Percentiles rank a stretch among this genome's conserved stretches.
These are phyloP conservation scores for Arthrobotrys conoides DNA, from an alignment of 2,329 filamentous ascomycete species.

Conservation along the genomic window DNA sequence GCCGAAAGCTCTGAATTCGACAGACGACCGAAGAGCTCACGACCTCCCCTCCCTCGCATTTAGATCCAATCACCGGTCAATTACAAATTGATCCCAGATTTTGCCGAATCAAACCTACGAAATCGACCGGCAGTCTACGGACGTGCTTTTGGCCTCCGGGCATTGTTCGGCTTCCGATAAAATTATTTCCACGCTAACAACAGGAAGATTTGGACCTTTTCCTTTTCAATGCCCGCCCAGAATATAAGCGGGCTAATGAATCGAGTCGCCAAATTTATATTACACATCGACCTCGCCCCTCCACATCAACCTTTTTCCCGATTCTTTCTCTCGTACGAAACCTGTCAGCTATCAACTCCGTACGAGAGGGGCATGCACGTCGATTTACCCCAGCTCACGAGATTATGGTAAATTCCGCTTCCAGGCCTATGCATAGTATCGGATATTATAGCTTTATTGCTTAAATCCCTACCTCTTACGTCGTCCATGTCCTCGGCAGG, in stretches of 20 bases:
- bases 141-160: conserved; percentile 11
- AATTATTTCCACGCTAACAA: conserved; percentile 20
- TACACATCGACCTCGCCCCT: conserved; percentile 47
- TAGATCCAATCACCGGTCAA: not conserved
- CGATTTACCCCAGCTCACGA: conserved; percentile 54
- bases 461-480: conserved; percentile 26
- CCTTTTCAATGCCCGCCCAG: conserved; percentile 36
- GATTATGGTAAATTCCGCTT: conserved; percentile 59
- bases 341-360: conserved; percentile 48
- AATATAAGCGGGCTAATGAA: conserved; percentile 49
- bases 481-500: conserved; percentile 60
- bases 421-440: conserved; percentile 54
- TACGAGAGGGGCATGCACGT: conserved; percentile 59
- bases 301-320: conserved; percentile 48
- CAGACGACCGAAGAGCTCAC: not conserved
- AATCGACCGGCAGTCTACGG: conserved; percentile 20
- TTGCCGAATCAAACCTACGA: not conserved
- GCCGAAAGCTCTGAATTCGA: conserved; percentile 2
- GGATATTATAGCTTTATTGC: conserved; percentile 54
- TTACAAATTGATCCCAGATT: not conserved
- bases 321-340: conserved; percentile 59
- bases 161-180: conserved; percentile 6
- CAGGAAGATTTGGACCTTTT: conserved; percentile 11
- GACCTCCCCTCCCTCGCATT: not conserved
- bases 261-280: conserved; percentile 53